Evolutionary conservation across 805 yeast species (phyloP), one percentile per base, ranked within the genome.

Genomic region (Metschnikowia proteae): DNA sequence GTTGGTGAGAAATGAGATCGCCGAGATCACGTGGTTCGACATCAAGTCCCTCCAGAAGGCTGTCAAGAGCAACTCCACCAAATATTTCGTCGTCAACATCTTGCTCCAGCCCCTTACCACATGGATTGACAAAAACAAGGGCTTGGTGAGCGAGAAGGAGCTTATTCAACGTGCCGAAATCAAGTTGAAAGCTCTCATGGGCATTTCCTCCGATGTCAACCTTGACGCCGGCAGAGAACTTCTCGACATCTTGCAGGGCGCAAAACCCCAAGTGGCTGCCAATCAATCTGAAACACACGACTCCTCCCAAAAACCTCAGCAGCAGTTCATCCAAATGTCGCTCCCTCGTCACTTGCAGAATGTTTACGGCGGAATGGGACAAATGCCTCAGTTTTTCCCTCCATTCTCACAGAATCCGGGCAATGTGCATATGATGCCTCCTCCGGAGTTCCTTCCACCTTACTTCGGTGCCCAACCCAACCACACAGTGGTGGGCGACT

Each of bases 1-100:
- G 1, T 72, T 78, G 50, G 96, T 88, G 1, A 79, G 96, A 60
- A 87, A 87, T 63, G 99, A 94, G 68, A 95, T 94, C 55, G 80
- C 84, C 39, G 79, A 80, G 47, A 88, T 92, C 44, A 78, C 84
- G 65, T 92, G 97, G 98, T 67, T 73, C 54, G 84, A 82, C 57
- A 70, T 86, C 53, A 82, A 65, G 56, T 27, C 56, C 6, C 59
- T 73, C 29, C 67, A 60, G 45, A 59, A 78, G 70, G 74, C 72
- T 62, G 58, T 67, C 62, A 61, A 76, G 68, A n/a, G 56, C 59
- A 56, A 61, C 41, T 67, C 71, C 11, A 66, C 63, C 51, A 54
- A 65, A 27, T 78, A 62, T 51, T 80, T 75, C 57, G 64, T 81
- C 32, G 75, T 81, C 9, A 64, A 70, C 13, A 66, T 80, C 6